Evolutionary conservation across 352 stramenopile genomes (phyloP), one percentile per base, ranked within the genome.

Genomic region (Thraustotheca clavata): DNA sequence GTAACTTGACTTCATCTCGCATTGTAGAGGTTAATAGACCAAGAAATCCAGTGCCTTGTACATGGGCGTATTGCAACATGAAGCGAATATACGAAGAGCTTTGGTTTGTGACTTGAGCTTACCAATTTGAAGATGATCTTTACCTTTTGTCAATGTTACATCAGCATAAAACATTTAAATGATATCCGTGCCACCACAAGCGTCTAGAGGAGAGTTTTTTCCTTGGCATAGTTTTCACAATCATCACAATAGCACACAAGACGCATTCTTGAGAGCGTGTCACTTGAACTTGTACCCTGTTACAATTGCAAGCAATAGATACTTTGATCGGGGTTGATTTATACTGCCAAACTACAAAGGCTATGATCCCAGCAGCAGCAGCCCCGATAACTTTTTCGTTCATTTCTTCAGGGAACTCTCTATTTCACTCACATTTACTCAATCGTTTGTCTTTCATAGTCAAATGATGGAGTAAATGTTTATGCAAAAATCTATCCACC

Each of bases 211-310:
- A 18, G 40, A 54, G 3, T 24, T 18, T 1, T 33, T 36, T 9
- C 9, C 16, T 22, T 24, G 41, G 38, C 57, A 55, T 47, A 65
- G 14, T 27, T 22, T 24, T 65, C 27, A 33, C 57, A 65, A 35
- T 65, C 57, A 35, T 55, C 38, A 46, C 57, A 65, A 32, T 65
- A 65, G 57, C 57, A 65, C 11, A 65, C 57, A 26, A 55, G 33
- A 20, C 47, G 57, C 6, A 43, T 43, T 3, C 14, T 46, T 11
- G 57, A 14, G 4, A 46, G 38, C 20, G 57, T n/a, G n/a, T 55
- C 9, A 65, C 57, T 33, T 33, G 40, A 1, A 40, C 57, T 39
- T 65, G 57, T 18, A 65, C 57, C 29, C 57, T 18, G 3, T 33
- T 32, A 20, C 57, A 65, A 22, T 24, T 9, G 18, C 57, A 65